These are phyloP conservation scores for Aspergillus alliaceus DNA, from an alignment of 2,329 filamentous ascomycete genomes.

Conservation along the genomic window DNA sequence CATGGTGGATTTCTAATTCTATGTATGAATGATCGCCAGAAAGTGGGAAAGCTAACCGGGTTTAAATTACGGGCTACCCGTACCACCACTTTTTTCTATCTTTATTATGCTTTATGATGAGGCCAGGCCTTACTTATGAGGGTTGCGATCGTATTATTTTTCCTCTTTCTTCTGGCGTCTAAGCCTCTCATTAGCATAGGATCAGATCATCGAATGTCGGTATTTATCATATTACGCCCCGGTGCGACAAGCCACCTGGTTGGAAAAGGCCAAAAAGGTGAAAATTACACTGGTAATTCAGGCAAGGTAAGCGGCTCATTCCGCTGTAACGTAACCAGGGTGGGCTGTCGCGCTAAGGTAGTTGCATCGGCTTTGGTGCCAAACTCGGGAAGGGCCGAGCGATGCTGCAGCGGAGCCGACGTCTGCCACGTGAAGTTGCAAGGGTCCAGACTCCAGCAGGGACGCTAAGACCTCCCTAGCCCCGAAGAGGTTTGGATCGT, in stretches of 20 bases:
- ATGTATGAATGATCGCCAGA: not conserved
- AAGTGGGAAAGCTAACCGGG: not conserved
- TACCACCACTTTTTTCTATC: too few species aligned
- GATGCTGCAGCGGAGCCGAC: slow-evolving; percentile 20
- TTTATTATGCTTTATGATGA: too few species aligned
- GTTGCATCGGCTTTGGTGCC: slow-evolving; percentile 30
- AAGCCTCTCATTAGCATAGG: not conserved
- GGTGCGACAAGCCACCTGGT: not conserved
- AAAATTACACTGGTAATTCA: not conserved
- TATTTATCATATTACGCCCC: not conserved
- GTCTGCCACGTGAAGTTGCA: slow-evolving; percentile 27
- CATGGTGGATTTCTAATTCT: not conserved
- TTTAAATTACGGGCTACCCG: not conserved
- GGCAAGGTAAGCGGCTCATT: not conserved
- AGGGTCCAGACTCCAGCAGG: slow-evolving; percentile 24
- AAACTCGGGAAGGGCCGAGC: slow-evolving; percentile 30
- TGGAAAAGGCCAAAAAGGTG: not conserved
- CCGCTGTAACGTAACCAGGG: not conserved
- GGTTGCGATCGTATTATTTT: too few species aligned
- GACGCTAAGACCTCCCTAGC: slow-evolving; percentile 14
- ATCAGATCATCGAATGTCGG: not conserved
- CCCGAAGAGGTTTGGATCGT: slow-evolving; percentile 7
- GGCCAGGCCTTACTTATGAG: too few species aligned
- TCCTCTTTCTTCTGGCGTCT: too few species aligned
- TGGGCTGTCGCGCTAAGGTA: slow-evolving; percentile 2